Evolutionary conservation across 257 asterid genomes (phyloP).

Genomic region (Nicotiana sylvestris): DNA sequence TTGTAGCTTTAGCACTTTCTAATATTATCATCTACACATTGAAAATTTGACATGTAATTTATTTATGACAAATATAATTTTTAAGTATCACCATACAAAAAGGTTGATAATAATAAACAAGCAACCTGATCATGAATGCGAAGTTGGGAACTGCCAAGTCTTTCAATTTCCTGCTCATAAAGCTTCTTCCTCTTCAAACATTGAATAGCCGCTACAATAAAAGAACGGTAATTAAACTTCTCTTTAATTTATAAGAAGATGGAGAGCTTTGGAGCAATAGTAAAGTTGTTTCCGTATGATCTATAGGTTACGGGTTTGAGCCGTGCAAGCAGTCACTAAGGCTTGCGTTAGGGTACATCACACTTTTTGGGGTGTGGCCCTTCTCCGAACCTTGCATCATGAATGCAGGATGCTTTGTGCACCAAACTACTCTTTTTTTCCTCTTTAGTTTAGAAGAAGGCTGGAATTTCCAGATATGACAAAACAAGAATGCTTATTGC

Average conservation of each 20-base stretch:
- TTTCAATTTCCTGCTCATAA: constrained; percentile 77
- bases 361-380: no score
- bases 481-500: neutral
- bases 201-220: constrained; percentile 74
- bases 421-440: no score
- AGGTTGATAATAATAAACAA: neutral
- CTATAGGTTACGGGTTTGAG: no score
- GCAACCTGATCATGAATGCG: constrained; percentile 90
- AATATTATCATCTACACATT: constrained; percentile 53
- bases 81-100: neutral
- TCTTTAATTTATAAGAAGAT: neutral
- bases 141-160: constrained; percentile 66
- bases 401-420: no score
- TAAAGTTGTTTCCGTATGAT: no score
- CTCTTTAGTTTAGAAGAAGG: neutral
- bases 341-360: no score
- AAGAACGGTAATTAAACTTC: neutral
- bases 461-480: neutral
- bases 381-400: no score
- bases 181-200: constrained; percentile 82
- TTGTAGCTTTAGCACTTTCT: constrained; percentile 79
- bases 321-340: no score
- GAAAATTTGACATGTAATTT: neutral
- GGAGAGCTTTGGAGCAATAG: no score
- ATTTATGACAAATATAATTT: neutral